Evolutionary conservation across 1,284 basidiomycete genomes (phyloP).

Genomic region (Meripilus lineatus): DNA sequence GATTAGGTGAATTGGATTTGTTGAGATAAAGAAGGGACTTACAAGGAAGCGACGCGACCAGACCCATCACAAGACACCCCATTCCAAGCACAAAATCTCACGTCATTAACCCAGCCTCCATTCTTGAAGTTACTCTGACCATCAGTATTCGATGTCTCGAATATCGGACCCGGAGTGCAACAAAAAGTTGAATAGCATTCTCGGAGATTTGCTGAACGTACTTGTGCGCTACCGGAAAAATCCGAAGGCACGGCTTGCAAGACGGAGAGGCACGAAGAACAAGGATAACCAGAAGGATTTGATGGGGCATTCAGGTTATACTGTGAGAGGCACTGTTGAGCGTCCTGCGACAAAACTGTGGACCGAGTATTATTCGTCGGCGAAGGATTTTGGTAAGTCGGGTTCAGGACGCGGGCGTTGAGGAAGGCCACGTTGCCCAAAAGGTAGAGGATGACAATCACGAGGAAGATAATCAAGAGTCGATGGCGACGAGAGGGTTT

Average conservation of each 20-base stretch:
- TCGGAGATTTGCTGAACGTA: constrained; percentile 29
- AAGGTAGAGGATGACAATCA: constrained; percentile 39
- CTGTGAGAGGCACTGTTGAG: constrained; percentile 42
- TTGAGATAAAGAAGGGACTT: constrained; percentile 14
- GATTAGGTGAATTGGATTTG: not conserved
- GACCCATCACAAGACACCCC: constrained; percentile 41
- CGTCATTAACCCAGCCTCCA: constrained; percentile 44
- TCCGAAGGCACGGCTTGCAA: constrained; percentile 36
- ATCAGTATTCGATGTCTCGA: constrained; percentile 36
- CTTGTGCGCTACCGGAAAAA: constrained; percentile 27
- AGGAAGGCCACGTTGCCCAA: constrained; percentile 38
- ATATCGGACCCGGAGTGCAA: constrained; percentile 44
- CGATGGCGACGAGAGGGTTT: constrained; percentile 22
- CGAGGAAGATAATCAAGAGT: constrained; percentile 27
- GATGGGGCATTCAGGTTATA: constrained; percentile 43
- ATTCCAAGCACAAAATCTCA: constrained; percentile 43
- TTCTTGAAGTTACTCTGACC: constrained; percentile 36
- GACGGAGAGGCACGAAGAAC: constrained; percentile 40
- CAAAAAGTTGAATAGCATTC: constrained; percentile 45
- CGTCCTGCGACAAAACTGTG: constrained; percentile 31
- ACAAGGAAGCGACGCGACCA: constrained; percentile 42
- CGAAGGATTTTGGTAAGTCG: constrained; percentile 13
- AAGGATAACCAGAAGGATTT: constrained; percentile 41
- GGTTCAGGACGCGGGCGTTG: constrained; percentile 31
- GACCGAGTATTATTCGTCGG: constrained; percentile 16